Percentiles rank a stretch among this genome's conserved stretches.
These are phyloP conservation scores for Mycena vitilis DNA, from an alignment of 768 basidiomycete genomes.

Conservation along the genomic window DNA sequence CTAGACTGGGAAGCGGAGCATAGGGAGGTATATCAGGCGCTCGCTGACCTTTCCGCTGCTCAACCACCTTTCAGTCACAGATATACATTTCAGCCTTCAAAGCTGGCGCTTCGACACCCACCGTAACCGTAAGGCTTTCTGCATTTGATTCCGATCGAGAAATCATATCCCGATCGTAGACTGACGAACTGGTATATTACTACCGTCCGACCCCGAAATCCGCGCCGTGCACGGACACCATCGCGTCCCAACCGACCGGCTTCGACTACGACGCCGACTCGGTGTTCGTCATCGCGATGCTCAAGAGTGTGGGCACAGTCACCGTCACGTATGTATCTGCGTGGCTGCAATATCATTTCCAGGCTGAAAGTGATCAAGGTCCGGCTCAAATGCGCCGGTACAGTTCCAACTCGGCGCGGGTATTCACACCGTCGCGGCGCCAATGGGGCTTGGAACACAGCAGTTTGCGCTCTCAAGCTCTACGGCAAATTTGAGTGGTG, in stretches of 20 bases:
- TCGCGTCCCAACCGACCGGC: not conserved
- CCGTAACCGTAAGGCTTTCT: not conserved
- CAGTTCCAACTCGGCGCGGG: not conserved
- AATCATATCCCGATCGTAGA: not conserved
- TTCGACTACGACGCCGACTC: conserved; percentile 1
- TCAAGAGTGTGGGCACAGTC: not conserved
- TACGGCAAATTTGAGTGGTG: not conserved
- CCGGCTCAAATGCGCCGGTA: not conserved
- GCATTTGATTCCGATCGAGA: too few relatives aligned
- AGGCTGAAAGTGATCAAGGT: not conserved
- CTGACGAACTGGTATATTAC: conserved; percentile 5
- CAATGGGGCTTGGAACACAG: not conserved
- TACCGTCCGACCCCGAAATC: not conserved
- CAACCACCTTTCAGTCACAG: too few relatives aligned
- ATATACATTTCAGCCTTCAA: conserved; percentile 6
- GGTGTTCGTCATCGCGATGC: conserved; percentile 2
- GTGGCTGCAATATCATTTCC: not conserved
- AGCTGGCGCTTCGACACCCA: not conserved
- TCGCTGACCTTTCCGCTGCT: too few relatives aligned
- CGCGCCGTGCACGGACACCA: not conserved
- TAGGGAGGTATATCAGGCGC: too few relatives aligned
- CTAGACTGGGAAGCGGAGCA: too few relatives aligned
- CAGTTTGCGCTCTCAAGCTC: not conserved
- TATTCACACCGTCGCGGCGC: not conserved
- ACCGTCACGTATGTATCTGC: not conserved